phyloP scores from a whole-genome alignment of 768 basidiomycete genomes.

The Pleurotus pulmonarius region DNA sequence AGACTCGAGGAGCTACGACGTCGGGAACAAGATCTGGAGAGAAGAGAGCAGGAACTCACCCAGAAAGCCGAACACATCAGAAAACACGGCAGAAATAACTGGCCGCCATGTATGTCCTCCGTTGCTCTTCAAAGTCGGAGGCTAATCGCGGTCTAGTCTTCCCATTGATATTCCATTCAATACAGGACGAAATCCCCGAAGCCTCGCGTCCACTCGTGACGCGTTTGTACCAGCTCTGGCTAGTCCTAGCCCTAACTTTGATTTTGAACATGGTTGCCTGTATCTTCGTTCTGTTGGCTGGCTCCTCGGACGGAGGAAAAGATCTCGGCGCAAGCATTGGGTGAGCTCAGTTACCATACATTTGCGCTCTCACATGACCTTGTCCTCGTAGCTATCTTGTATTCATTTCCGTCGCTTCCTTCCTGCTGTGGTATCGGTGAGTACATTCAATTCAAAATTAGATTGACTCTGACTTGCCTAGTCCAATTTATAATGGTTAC shows the following conservation, averaged over 20 bases:
- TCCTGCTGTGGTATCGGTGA: conserved; percentile 94
- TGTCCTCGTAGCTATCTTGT: conserved; percentile 62
- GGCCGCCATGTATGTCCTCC: conserved; percentile 74
- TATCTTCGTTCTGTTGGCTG: conserved; percentile 79
- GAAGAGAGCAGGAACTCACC: conserved; percentile 72
- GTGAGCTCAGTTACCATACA: conserved; percentile 40
- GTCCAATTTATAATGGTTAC: conserved; percentile 96
- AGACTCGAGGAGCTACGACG: conserved; percentile 65
- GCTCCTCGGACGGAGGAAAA: conserved; percentile 68
- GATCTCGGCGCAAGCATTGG: conserved; percentile 82
- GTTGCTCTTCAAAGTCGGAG: not conserved
- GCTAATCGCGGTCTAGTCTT: conserved; percentile 54
- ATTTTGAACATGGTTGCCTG: conserved; percentile 89
- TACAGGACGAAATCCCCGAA: conserved; percentile 85
- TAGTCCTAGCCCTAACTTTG: conserved; percentile 78
- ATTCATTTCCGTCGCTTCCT: conserved; percentile 74
- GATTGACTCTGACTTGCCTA: conserved; percentile 23
- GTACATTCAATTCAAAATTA: conserved; percentile 21
- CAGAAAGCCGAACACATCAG: conserved; percentile 67
- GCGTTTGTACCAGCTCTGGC: conserved; percentile 91
- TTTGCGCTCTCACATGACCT: conserved; percentile 14
- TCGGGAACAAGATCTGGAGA: conserved; percentile 78
- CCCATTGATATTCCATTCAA: conserved; percentile 93
- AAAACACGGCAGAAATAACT: conserved; percentile 84
- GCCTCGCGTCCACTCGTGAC: conserved; percentile 75